Evolutionary conservation across 768 basidiomycete genomes (phyloP).

Genomic region (Calocybe cyanea): DNA sequence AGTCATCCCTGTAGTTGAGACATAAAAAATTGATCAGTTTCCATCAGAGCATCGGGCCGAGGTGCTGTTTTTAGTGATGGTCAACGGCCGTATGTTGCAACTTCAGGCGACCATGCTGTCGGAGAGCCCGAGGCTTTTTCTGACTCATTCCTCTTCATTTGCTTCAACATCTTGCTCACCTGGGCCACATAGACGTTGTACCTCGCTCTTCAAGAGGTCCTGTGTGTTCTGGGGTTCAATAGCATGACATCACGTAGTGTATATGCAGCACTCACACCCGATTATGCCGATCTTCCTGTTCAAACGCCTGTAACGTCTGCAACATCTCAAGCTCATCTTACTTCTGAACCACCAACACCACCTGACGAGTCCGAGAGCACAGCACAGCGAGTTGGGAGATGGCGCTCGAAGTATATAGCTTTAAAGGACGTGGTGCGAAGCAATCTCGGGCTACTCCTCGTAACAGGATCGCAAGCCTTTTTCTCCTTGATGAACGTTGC

Average conservation of each 20-base stretch:
- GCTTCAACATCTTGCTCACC: no score
- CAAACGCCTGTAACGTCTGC: conserved; percentile 5
- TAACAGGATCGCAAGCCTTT: conserved; percentile 55
- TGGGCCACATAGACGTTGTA: no score
- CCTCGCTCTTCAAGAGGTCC: not conserved
- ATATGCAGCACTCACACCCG: conserved; percentile 18
- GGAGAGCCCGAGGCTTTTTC: no score
- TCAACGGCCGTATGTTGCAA: no score
- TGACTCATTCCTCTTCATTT: no score
- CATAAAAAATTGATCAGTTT: no score
- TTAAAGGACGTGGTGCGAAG: conserved; percentile 10
- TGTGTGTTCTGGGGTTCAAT: not conserved
- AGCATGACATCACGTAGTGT: conserved; percentile 14
- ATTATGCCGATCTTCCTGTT: conserved; percentile 14
- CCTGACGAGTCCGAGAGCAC: conserved; percentile 1
- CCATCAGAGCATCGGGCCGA: no score
- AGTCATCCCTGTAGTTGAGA: no score
- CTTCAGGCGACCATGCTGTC: no score
- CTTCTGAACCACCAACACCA: conserved; percentile 8
- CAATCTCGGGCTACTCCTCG: conserved; percentile 60
- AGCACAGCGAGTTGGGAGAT: conserved; percentile 1
- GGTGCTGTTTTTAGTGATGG: no score
- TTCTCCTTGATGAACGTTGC: conserved; percentile 57
- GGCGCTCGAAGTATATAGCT: conserved; percentile 1
- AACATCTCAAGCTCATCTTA: not conserved